Evolutionary conservation across 2,329 filamentous ascomycete species (phyloP).

Genomic region (Penicillium sclerotigenum): DNA sequence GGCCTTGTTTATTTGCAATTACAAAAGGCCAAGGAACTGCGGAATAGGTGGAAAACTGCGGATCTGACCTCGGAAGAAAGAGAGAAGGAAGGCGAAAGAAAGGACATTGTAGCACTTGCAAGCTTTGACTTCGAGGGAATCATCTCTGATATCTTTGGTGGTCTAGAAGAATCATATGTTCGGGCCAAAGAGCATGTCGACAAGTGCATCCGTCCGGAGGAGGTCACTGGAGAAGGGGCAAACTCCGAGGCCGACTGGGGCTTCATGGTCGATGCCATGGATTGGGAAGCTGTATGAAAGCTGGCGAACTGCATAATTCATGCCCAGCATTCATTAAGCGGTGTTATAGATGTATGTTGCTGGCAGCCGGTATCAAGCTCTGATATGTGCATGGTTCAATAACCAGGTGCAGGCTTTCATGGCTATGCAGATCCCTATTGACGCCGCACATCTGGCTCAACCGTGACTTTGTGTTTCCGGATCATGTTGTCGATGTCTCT

Average conservation of each 20-base stretch:
- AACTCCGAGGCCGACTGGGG: constrained; percentile 50
- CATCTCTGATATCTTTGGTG: constrained; percentile 55
- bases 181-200: constrained; percentile 51
- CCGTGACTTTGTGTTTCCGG: neutral
- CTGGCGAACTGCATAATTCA: neutral
- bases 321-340: neutral
- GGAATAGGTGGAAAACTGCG: constrained; percentile 70
- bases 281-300: constrained; percentile 49
- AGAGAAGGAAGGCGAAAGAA: constrained; percentile 23
- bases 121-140: constrained; percentile 63
- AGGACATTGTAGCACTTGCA: constrained; percentile 45
- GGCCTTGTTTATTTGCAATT: constrained; percentile 59
- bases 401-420: neutral
- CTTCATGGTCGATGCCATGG: constrained; percentile 60
- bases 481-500: neutral
- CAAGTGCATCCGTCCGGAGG: constrained; percentile 24
- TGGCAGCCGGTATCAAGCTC: neutral
- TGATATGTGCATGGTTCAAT: neutral
- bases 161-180: constrained; percentile 57
- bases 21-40: constrained; percentile 63
- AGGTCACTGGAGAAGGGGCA: constrained; percentile 6
- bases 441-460: too few species aligned
- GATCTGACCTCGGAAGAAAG: constrained; percentile 44
- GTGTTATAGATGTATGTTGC: neutral
- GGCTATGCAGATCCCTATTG: neutral